Conservation (phyloP, 1,284 basidiomycete genomes). For the Heterobasidion parviporum region DNA sequence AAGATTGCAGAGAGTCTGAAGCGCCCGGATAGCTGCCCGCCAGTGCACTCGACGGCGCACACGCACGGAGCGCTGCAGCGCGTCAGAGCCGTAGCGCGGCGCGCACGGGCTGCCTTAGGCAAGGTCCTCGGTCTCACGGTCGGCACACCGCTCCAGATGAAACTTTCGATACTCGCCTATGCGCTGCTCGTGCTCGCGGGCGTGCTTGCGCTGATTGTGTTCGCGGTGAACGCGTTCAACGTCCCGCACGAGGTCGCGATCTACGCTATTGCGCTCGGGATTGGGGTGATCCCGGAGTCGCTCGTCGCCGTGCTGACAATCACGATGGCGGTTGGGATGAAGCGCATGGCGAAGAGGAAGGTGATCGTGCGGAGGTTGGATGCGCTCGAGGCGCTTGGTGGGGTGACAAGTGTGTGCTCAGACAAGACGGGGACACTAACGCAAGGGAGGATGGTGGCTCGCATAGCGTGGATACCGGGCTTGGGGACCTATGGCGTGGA, state of each 20-base stretch:
- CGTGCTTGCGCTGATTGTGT: neutral
- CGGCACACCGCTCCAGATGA: neutral
- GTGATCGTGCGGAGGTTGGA: neutral
- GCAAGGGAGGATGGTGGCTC: neutral
- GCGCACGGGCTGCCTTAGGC: neutral
- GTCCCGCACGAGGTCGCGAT: neutral
- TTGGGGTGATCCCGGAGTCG: too few species aligned
- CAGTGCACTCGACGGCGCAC: neutral
- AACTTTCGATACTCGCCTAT: neutral
- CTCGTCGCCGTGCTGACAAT: too few species aligned
- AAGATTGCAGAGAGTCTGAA: neutral
- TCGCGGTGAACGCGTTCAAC: neutral
- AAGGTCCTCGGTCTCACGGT: neutral
- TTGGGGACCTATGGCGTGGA: too few species aligned
- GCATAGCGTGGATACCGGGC: too few species aligned
- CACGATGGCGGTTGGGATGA: neutral
- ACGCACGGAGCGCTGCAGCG: neutral
- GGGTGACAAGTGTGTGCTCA: neutral
- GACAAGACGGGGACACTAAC: neutral
- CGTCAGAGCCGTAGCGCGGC: neutral
- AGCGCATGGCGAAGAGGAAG: neutral
- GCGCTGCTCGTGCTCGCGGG: neutral
- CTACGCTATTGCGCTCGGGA: neutral
- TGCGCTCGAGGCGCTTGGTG: neutral
- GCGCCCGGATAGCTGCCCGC: too few species aligned